Conservation (phyloP, 306 rosid genomes). For the Adenanthera pavonina region DNA sequence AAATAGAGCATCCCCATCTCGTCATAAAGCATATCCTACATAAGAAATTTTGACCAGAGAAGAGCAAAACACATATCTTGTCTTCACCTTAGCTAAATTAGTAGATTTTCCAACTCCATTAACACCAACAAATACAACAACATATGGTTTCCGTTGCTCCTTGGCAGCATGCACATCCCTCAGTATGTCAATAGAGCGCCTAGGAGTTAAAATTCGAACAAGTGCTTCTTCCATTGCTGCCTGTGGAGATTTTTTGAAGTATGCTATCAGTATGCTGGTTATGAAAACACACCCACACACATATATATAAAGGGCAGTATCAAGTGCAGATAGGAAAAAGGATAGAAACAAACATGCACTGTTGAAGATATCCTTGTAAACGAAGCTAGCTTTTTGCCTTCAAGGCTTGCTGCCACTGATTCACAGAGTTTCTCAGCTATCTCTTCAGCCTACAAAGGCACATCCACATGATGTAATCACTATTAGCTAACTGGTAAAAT, state of each 20-base stretch:
- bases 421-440: slow-evolving; percentile 99
- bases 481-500: slow-evolving; percentile 24
- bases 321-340: slow-evolving; percentile 16
- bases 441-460: slow-evolving; percentile 81
- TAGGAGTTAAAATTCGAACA: slow-evolving; percentile 90
- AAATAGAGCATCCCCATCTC: slow-evolving; percentile 33
- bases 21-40: slow-evolving; percentile 32
- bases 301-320: neutral
- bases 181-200: slow-evolving; percentile 90
- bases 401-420: slow-evolving; percentile 97
- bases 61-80: slow-evolving; percentile 3
- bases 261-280: slow-evolving; percentile 23
- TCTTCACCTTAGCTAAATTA: slow-evolving; percentile 88
- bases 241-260: slow-evolving; percentile 50
- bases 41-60: slow-evolving; percentile 22
- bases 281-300: neutral
- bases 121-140: slow-evolving; percentile 96
- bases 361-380: slow-evolving; percentile 97
- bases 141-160: slow-evolving; percentile 95
- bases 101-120: slow-evolving; percentile 99
- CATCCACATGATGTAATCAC: slow-evolving; percentile 33
- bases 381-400: slow-evolving; percentile 91
- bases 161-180: slow-evolving; percentile 95
- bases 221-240: slow-evolving; percentile 98
- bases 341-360: slow-evolving; percentile 71